Base-by-base conservation (phyloP, 768 basidiomycete genomes). In the Lentinula raphanica region DNA sequence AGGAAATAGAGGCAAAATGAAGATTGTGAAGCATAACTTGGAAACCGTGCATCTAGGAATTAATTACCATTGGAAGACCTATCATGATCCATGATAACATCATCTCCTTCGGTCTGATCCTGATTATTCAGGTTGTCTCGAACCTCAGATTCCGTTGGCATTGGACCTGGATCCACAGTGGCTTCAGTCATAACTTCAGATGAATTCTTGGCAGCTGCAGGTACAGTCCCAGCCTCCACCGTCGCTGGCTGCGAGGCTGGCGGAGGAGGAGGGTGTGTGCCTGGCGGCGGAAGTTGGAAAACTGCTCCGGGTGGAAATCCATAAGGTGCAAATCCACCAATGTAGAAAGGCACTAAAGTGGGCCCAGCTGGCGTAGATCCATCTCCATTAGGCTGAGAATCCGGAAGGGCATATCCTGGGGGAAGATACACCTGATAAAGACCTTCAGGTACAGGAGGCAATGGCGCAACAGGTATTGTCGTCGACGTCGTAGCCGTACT, bases 401-500 rank as follows among this genome's bases (percentile, higher is more conserved):
- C 72, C 2, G 66, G 62, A 21, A 64, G 59, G 8, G 71, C 64
- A 46, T 71, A 76, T 0, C 66, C 64, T 13, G 73, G 74, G 17
- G 74, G 73, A 51, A 75, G 74, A 60, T 73, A 77, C 32, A 76
- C 62, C 5, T 70, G 75, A 60, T 76, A 76, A 60, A 75, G 79
- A 0, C 72, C 73, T 58, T 78, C 77, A 3, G 74, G 68, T 9
- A 65, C 31, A 15, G 40, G 53, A 19, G 68, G 58, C 56, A 69
- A 75, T 56, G 67, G 73, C 29, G 66, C 64, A 28, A 71, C 69
- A 25, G 74, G 71, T 2, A 74, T 67, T 17, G 71, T 63, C 1
- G 72, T 65, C 7, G 69, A 58, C 21, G 68, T 64, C 11, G 67
- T 48, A 5, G 66, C 42, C 1, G 72, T 27, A 5, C 68, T 64